Evolutionary conservation across 768 basidiomycete genomes (phyloP).

Genomic region (Leccinum arenicola): DNA sequence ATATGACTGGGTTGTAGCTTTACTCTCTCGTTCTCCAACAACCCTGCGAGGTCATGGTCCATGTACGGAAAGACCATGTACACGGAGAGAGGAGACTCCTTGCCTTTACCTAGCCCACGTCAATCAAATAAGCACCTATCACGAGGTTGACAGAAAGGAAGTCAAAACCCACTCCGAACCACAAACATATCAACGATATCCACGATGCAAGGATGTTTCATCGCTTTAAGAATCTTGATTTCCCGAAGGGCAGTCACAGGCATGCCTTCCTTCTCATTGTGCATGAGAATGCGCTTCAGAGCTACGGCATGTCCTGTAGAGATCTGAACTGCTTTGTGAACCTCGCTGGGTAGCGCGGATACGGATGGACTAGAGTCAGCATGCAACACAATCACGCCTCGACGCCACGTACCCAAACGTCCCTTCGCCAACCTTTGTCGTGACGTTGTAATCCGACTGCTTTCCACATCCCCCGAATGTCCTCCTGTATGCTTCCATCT

Average conservation of each 20-base stretch:
- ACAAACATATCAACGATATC: slow-evolving; percentile 93
- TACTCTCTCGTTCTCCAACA: slow-evolving; percentile 89
- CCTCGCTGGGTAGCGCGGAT: slow-evolving; percentile 55
- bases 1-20: slow-evolving; percentile 81
- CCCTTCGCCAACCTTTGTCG: slow-evolving; percentile 91
- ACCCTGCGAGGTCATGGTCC: slow-evolving; percentile 97
- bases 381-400: neutral
- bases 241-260: slow-evolving; percentile 95
- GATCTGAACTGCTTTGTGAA: slow-evolving; percentile 81
- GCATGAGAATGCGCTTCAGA: slow-evolving; percentile 93
- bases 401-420: slow-evolving; percentile 82
- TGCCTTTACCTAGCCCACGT: slow-evolving; percentile 43
- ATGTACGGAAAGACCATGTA: slow-evolving; percentile 99
- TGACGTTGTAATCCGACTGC: slow-evolving; percentile 74
- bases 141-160: neutral
- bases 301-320: slow-evolving; percentile 67
- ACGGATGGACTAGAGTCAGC: slow-evolving; percentile 7
- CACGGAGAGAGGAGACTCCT: slow-evolving; percentile 69
- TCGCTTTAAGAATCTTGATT: slow-evolving; percentile 91
- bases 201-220: slow-evolving; percentile 84
- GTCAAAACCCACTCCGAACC: slow-evolving; percentile 56
- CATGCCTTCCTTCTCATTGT: slow-evolving; percentile 96
- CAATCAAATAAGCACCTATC: neutral
- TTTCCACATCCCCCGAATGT: slow-evolving; percentile 67
- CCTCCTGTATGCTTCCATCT: slow-evolving; percentile 64